Conservation (phyloP, 805 yeast genomes). For the Wickerhamomyces kurtzmanii region DNA sequence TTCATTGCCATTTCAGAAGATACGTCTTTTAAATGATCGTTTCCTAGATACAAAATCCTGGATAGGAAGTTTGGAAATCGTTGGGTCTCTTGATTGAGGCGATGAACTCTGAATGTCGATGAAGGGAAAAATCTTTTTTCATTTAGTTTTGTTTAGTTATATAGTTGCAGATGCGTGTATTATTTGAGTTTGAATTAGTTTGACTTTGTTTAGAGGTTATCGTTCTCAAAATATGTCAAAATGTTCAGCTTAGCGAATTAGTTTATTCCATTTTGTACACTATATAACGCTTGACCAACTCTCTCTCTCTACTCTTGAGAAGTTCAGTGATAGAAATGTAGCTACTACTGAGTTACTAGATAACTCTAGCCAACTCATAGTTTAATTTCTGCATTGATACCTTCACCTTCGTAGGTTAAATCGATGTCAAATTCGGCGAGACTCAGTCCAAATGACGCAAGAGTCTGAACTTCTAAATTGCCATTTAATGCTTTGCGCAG, state of each 20-base stretch:
- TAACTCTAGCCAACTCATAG: too few relatives aligned
- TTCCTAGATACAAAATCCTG: constrained; percentile 18
- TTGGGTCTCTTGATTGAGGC: constrained; percentile 6
- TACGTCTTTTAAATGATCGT: constrained; percentile 18
- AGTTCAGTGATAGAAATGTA: too few relatives aligned
- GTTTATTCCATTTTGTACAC: too few relatives aligned
- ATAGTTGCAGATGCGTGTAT: too few relatives aligned
- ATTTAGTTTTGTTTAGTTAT: too few relatives aligned
- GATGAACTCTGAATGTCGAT: constrained; percentile 21
- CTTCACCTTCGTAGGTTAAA: constrained; percentile 35
- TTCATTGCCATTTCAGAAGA: constrained; percentile 22
- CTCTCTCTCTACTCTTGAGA: too few relatives aligned
- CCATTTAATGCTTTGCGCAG: constrained; percentile 42
- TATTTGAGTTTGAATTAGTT: too few relatives aligned
- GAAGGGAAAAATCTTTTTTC: constrained; percentile 15
- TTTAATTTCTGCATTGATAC: constrained; percentile 29
- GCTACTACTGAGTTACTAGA: too few relatives aligned
- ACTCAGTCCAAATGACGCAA: constrained; percentile 29
- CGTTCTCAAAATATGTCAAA: too few relatives aligned
- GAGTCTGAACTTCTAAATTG: constrained; percentile 34
- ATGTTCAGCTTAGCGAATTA: too few relatives aligned
- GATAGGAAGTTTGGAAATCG: constrained; percentile 23
- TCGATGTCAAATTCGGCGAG: constrained; percentile 30
- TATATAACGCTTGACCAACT: too few relatives aligned
- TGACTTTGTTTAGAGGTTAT: too few relatives aligned